Percentiles rank a stretch among this genome's conserved stretches.
These are phyloP conservation scores for Fusarium algeriense DNA, from an alignment of 2,329 filamentous ascomycete species.

Conservation along the genomic window DNA sequence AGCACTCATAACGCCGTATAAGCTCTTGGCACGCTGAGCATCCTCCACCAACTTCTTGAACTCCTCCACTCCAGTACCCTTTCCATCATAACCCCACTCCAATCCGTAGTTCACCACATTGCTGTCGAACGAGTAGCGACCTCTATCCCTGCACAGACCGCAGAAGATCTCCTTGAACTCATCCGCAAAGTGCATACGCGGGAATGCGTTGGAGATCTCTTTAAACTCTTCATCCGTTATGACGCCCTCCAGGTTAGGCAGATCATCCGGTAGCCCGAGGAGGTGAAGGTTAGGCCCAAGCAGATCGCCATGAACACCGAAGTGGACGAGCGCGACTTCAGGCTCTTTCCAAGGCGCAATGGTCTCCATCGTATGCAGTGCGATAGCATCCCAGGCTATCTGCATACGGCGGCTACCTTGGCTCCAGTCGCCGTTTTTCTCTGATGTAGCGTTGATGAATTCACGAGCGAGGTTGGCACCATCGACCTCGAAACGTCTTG, in stretches of 20 bases:
- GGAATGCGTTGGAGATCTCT: background rate
- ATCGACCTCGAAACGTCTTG: background rate
- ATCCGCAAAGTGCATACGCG: background rate
- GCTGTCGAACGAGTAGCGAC: background rate
- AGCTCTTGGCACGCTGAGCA: rapidly evolving
- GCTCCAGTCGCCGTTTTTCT: rapidly evolving
- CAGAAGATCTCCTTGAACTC: background rate
- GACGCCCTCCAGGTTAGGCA: rapidly evolving
- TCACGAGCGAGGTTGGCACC: background rate
- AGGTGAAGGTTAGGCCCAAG: background rate
- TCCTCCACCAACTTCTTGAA: background rate
- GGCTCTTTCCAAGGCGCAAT: background rate
- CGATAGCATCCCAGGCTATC: background rate
- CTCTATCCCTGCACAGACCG: rapidly evolving
- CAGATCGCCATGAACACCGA: background rate
- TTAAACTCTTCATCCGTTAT: background rate
- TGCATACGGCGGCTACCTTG: background rate
- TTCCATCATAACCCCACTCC: background rate
- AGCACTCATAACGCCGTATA: background rate
- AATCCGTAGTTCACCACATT: background rate
- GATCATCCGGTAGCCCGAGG: background rate
- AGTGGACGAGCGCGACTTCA: background rate
- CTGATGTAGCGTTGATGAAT: background rate
- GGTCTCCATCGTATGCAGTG: background rate
- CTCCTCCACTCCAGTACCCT: rapidly evolving